These are phyloP conservation scores for Debaryomycetaceae sp. DNA, from an alignment of 1,139 yeast species.

Conservation along the genomic window DNA sequence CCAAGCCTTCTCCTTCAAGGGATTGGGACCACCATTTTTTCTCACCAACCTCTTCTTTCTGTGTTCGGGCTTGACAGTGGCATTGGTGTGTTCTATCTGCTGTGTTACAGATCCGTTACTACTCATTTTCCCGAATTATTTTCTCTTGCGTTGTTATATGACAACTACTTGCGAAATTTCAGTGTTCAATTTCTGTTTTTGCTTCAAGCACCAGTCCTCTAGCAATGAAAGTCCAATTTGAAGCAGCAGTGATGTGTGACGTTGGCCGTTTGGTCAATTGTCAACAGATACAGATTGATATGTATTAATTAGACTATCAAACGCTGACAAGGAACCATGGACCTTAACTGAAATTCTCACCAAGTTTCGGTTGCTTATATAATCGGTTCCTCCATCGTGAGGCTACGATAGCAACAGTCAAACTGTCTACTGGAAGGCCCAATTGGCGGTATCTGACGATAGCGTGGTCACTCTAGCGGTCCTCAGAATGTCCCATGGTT, in stretches of 20 bases:
- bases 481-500: too few relatives aligned
- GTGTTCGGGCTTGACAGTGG: conserved; percentile 2
- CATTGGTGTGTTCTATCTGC: conserved; percentile 1
- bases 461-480: too few relatives aligned
- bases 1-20: conserved; percentile 54
- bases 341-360: neutral
- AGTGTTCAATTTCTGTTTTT: too few relatives aligned
- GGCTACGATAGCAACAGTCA: too few relatives aligned
- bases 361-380: neutral
- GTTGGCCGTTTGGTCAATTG: neutral
- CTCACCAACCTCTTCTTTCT: conserved; percentile 34
- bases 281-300: neutral
- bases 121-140: neutral
- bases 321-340: neutral
- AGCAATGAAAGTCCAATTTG: too few relatives aligned
- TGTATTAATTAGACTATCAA: neutral
- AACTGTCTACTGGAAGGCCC: too few relatives aligned
- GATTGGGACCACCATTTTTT: conserved; percentile 35
- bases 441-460: too few relatives aligned
- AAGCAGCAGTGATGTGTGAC: too few relatives aligned
- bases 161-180: too few relatives aligned
- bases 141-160: too few relatives aligned
- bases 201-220: too few relatives aligned
- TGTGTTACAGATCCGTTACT: conserved; percentile 1
- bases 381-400: neutral